Base-by-base conservation (phyloP, 108 stramenopile species). In the Schizochytrium sp. region DNA sequence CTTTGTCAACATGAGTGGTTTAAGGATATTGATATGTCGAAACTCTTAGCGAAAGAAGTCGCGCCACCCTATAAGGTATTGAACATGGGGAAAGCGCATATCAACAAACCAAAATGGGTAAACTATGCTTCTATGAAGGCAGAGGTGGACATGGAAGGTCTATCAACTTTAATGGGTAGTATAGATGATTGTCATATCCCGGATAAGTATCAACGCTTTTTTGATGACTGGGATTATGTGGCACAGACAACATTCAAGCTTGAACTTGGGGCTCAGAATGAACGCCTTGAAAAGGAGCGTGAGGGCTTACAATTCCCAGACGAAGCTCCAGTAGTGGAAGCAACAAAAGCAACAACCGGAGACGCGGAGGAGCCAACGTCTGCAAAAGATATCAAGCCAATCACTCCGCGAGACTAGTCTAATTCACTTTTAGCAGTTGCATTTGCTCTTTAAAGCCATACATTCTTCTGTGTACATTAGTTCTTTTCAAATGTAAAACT, bases 201-300 rank as follows among this genome's bases (percentile, higher is more conserved):
- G n/a, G 19, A 17, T 5, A 47, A 53, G 17, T 53, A 83, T 10
- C 76, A 83, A 40, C 47, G 53, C 0, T 83, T 55, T 40, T 83
- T 83, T 55, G 76, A 83, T 5, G 76, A 42, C 47, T 83, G 76
- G 76, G 76, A 83, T 40, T 83, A 83, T 28, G 76, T 83, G 8
- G 76, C 76, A 28, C 76, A 47, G 5, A 5, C 40, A 38, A 83
- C 76, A 10, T 83, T 83, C 53, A 83, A 83, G 76, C 76, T 83
- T 50, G 76, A 83, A 40, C 76, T 83, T 40, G 76, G 76, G 8
- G 76, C 28, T 0, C 76, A 83, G 40, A 40, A 83, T n/a, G 28
- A 55, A 40, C 47, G 76, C 15, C 76, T 83, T 8, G 17, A 42
- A 1, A 42, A 69, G 64, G 64, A 28, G 28, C 28, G 28, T 28